A percentile compares a stretch with the other conserved stretches of the same genome.
These are phyloP conservation scores for Nakazawaea ernobii DNA, from an alignment of 805 yeast species.

Conservation along the genomic window DNA sequence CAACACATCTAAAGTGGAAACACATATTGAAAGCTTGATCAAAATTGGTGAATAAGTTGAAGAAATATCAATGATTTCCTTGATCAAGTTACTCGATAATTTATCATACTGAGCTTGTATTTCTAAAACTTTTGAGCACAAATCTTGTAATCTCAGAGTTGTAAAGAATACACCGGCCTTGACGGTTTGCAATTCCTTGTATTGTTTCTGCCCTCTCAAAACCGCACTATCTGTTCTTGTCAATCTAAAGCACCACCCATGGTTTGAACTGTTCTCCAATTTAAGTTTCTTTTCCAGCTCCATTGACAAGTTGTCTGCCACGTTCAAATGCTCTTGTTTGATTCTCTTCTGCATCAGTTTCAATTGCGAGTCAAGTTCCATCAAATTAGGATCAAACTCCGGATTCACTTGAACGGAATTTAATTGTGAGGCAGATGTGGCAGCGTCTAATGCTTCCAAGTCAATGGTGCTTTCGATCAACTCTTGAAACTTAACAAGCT, in stretches of 20 bases:
- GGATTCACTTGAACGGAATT: slow-evolving; percentile 69
- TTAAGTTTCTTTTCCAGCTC: slow-evolving; percentile 87
- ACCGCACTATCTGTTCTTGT: slow-evolving; percentile 86
- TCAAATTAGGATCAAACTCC: slow-evolving; percentile 78
- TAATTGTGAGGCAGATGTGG: slow-evolving; percentile 42
- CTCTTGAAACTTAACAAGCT: slow-evolving; percentile 68
- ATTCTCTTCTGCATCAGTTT: slow-evolving; percentile 52
- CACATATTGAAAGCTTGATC: slow-evolving; percentile 53
- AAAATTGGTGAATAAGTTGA: slow-evolving; percentile 77
- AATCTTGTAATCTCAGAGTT: slow-evolving; percentile 54
- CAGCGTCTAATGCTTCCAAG: slow-evolving; percentile 70
- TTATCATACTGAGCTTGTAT: slow-evolving; percentile 62
- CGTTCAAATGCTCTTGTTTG: slow-evolving; percentile 51
- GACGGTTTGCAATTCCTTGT: slow-evolving; percentile 80
- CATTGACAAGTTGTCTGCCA: slow-evolving; percentile 69
- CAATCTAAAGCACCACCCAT: slow-evolving; percentile 92
- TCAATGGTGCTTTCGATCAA: slow-evolving; percentile 92
- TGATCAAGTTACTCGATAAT: slow-evolving; percentile 73
- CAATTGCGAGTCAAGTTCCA: slow-evolving; percentile 51
- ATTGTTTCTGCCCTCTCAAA: slow-evolving; percentile 57
- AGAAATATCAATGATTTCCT: slow-evolving; percentile 76
- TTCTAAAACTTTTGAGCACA: slow-evolving; percentile 52
- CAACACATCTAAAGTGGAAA: slow-evolving; percentile 80
- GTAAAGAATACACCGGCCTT: slow-evolving; percentile 96
- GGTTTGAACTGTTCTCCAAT: slow-evolving; percentile 78